These are phyloP conservation scores for Yamadazyma buinensis DNA, from an alignment of 1,139 yeast genomes.

Conservation along the genomic window DNA sequence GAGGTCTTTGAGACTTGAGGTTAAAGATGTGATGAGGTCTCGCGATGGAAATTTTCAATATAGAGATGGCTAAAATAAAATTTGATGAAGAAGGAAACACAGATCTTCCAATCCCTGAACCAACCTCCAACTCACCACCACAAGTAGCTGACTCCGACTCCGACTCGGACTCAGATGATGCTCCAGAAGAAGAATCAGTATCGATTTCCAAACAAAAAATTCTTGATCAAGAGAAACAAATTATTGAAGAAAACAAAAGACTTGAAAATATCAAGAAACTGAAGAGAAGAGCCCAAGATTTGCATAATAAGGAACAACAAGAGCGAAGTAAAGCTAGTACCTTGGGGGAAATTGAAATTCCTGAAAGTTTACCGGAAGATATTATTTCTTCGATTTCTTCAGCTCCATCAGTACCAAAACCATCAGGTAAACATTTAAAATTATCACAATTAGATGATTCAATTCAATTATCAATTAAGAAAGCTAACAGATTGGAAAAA, in stretches of 20 bases:
- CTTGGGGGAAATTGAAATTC: constrained; percentile 28
- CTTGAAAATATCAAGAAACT: constrained; percentile 38
- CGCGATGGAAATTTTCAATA: constrained; percentile 3
- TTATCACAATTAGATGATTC: constrained; percentile 34
- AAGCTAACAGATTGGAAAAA: constrained; percentile 37
- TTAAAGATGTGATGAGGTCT: too few relatives aligned
- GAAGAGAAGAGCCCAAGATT: constrained; percentile 48
- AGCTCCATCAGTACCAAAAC: constrained; percentile 13
- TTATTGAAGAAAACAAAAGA: constrained; percentile 28
- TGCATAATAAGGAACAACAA: constrained; percentile 47
- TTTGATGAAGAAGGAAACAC: constrained; percentile 26
- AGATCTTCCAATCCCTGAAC: constrained; percentile 10
- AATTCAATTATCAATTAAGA: constrained; percentile 21
- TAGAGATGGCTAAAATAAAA: constrained; percentile 24
- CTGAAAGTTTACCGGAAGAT: constrained; percentile 51
- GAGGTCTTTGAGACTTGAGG: too few relatives aligned
- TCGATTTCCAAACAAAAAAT: constrained; percentile 26
- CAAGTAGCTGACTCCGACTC: constrained; percentile 15
- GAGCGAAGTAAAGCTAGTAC: constrained; percentile 14
- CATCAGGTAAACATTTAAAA: constrained; percentile 31
- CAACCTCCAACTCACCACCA: not conserved
- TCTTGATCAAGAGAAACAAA: constrained; percentile 33
- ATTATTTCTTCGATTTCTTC: constrained; percentile 28
- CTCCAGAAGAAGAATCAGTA: constrained; percentile 46
- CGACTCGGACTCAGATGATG: constrained; percentile 39